Evolutionary conservation across 495 filamentous ascomycete genomes (phyloP), one percentile per base, ranked within the genome.

Genomic region (Bacidia gigantensis): DNA sequence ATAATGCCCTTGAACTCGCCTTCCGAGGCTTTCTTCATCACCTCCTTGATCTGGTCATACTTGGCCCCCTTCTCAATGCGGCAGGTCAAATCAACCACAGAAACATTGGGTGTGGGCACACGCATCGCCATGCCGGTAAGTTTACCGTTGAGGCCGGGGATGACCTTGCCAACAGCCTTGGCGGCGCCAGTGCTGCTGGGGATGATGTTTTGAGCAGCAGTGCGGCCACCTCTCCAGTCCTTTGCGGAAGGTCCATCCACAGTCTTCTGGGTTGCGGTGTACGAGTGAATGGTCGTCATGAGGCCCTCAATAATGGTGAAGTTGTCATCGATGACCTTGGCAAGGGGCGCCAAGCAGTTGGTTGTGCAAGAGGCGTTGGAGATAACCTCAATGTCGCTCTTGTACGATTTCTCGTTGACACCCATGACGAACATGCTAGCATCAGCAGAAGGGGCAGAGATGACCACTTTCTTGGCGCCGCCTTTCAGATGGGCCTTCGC

Each of bases 351-450:
- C 68, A 98, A 76, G 82, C 92, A 97, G 83, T 98, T 98, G 76
- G 92, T 98, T 65, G 92, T 98, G 79, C 92, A 98, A 63, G 93
- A 97, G 60, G 92, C 92, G 77, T 98, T 98, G 74, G 92, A 97
- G 75, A 97, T 84, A 71, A 98, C 81, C 60, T 86, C 73, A 67
- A 92, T 77, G 68, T 86, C 82, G 67, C 78, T 81, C 71, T 82
- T 89, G 81, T 98, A 98, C 62, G 71, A 74, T 69, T 86, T 77
- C 72, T 97, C 77, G 80, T 98, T 98, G 73, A 98, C 92, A 69
- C 92, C 92, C 85, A 95, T 95, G 64, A 98, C 92, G 79, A 92
- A 98, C 92, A 98, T 98, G 64, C 92, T 90, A 63, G 92, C 93
- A 80, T 98, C 92, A 55, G 89, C 89, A 60, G 92, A 98, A 60